These are phyloP conservation scores for Mycena floridula DNA, from an alignment of 768 basidiomycete genomes.

Conservation along the genomic window DNA sequence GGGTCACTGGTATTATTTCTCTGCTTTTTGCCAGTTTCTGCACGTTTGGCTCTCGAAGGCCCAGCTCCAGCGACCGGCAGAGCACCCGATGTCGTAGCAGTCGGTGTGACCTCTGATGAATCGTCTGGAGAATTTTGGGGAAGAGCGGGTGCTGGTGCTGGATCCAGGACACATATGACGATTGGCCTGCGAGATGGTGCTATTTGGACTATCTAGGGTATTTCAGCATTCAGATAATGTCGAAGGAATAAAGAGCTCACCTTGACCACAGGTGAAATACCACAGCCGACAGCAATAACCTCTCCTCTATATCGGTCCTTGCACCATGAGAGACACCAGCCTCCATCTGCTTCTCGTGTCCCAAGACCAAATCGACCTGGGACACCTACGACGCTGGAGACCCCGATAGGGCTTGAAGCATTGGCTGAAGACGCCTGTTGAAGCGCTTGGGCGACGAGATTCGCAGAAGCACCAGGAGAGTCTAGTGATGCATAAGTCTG, in stretches of 20 bases:
- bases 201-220: constrained; percentile 45
- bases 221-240: constrained; percentile 3
- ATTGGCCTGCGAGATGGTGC: constrained; percentile 61
- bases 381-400: no score
- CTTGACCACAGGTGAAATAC: constrained; percentile 69
- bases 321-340: constrained; percentile 94
- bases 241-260: no score
- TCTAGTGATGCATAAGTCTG: constrained; percentile 42
- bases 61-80: no score
- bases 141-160: no score
- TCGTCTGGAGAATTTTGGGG: no score
- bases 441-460: constrained; percentile 58
- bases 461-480: constrained; percentile 51
- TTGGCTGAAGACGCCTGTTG: constrained; percentile 37
- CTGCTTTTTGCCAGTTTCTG: no score
- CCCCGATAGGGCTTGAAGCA: constrained; percentile 11
- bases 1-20: no score
- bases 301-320: constrained; percentile 96
- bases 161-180: constrained; percentile 55
- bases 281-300: constrained; percentile 72
- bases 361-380: constrained; percentile 44
- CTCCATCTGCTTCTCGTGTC: constrained; percentile 80
- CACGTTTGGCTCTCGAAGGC: no score
- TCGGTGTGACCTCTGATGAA: no score
- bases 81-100: no score